Percentiles rank a stretch among this genome's conserved stretches.
Conservation (phyloP, 306 rosid species). For the Psophocarpus tetragonolobus region DNA sequence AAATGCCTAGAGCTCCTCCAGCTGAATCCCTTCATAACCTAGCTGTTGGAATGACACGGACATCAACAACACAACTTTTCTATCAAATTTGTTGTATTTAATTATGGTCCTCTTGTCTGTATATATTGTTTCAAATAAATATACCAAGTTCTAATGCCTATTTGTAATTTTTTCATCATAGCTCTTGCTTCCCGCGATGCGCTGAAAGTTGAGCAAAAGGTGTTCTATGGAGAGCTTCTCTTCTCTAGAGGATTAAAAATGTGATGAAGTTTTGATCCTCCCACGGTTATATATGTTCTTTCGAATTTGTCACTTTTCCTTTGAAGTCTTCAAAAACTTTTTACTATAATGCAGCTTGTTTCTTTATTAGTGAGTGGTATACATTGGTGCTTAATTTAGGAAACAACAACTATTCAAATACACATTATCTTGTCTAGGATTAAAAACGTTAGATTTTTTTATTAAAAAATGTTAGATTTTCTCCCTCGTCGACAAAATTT, state of each 20-base stretch:
- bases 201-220: constrained; percentile 58
- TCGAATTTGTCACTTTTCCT: constrained; percentile 5
- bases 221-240: constrained; percentile 65
- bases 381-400: constrained; percentile 32
- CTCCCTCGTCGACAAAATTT: neutral
- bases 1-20: constrained; percentile 64
- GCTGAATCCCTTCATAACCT: constrained; percentile 66
- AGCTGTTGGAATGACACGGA: constrained; percentile 65
- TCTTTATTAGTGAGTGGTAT: constrained; percentile 16
- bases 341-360: neutral
- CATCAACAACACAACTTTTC: constrained; percentile 71
- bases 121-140: neutral
- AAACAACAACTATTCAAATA: constrained; percentile 8
- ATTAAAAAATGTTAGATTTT: too few species aligned
- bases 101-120: neutral
- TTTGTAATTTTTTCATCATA: constrained; percentile 24
- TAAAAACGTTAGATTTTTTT: neutral
- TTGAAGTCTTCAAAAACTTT: neutral
- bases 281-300: constrained; percentile 10
- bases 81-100: constrained; percentile 78
- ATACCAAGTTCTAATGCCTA: neutral
- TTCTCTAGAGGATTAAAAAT: constrained; percentile 67
- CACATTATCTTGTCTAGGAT: neutral
- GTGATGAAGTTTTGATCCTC: constrained; percentile 50
- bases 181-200: constrained; percentile 67